These are phyloP conservation scores for Phaseolus coccineus DNA, from an alignment of 331 rosid species.

Conservation along the genomic window DNA sequence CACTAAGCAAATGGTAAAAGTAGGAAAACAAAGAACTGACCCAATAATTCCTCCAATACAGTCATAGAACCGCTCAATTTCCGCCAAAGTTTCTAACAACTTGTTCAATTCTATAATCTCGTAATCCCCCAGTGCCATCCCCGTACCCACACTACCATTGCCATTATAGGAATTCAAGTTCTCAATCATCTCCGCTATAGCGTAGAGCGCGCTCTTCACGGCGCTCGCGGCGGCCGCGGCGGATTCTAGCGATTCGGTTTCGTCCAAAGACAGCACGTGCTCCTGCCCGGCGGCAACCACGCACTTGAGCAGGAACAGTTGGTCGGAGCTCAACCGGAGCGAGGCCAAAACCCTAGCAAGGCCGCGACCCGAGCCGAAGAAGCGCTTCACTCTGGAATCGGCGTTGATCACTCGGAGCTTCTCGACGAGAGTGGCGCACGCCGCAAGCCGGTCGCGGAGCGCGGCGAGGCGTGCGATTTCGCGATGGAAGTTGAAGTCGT, in stretches of 20 bases:
- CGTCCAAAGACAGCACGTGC: slow-evolving; percentile 65
- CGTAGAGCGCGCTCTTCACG: slow-evolving; percentile 72
- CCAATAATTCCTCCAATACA: slow-evolving; percentile 97
- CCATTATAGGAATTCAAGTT: slow-evolving; percentile 57
- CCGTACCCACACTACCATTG: slow-evolving; percentile 40
- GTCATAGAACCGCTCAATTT: slow-evolving; percentile 80
- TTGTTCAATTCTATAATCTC: slow-evolving; percentile 67
- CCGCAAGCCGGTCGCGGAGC: slow-evolving; percentile 63
- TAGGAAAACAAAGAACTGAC: slow-evolving; percentile 54
- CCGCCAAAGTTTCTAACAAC: slow-evolving; percentile 66
- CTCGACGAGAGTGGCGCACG: slow-evolving; percentile 40
- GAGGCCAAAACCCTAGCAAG: slow-evolving; percentile 51
- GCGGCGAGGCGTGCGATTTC: slow-evolving; percentile 69
- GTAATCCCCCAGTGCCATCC: slow-evolving; percentile 57
- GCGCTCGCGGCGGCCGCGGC: slow-evolving; percentile 44
- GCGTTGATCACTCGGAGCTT: slow-evolving; percentile 60
- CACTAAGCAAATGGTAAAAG: background rate
- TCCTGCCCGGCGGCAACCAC: slow-evolving; percentile 88
- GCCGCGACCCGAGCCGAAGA: slow-evolving; percentile 56
- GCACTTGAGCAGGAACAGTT: slow-evolving; percentile 70
- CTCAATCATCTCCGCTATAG: slow-evolving; percentile 77
- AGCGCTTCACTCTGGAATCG: slow-evolving; percentile 72
- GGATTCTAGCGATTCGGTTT: slow-evolving; percentile 40
- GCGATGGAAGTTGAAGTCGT: slow-evolving; percentile 59
- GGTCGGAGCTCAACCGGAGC: slow-evolving; percentile 49